These are phyloP conservation scores for Lasiodiplodia sp. DNA, from an alignment of 2,329 filamentous ascomycete genomes.

Conservation along the genomic window DNA sequence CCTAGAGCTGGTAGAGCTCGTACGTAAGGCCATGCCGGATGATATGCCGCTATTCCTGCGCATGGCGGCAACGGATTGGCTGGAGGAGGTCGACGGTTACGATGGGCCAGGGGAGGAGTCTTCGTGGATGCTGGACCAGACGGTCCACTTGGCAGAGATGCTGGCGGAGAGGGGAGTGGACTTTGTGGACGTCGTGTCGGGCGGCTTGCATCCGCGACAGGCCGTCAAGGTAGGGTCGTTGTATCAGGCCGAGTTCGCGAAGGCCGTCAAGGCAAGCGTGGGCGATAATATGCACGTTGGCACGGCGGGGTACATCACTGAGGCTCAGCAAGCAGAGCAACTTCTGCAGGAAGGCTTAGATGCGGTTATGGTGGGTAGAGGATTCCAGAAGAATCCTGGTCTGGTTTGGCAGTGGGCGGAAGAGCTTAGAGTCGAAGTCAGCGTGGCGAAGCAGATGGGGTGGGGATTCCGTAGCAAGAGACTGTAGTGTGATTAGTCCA, in stretches of 20 bases:
- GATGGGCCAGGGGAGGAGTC: constrained; percentile 54
- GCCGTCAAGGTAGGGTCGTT: constrained; percentile 67
- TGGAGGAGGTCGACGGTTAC: constrained; percentile 62
- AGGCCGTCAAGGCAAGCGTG: constrained; percentile 74
- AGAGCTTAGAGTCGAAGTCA: constrained; percentile 72
- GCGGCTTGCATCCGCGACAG: constrained; percentile 71
- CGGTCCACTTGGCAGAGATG: constrained; percentile 67
- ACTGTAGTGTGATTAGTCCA: no score
- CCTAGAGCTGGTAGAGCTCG: constrained; percentile 70
- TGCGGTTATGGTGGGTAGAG: constrained; percentile 74
- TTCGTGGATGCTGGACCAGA: constrained; percentile 71
- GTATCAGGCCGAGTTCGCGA: constrained; percentile 79
- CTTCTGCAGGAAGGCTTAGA: constrained; percentile 66
- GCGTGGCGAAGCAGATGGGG: constrained; percentile 75
- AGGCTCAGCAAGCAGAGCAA: constrained; percentile 72
- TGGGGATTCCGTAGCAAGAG: constrained; percentile 57
- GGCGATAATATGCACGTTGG: constrained; percentile 74
- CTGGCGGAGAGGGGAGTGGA: constrained; percentile 80
- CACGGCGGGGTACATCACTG: constrained; percentile 76
- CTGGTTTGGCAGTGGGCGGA: constrained; percentile 77
- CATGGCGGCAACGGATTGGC: constrained; percentile 75
- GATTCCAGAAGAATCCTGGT: constrained; percentile 83
- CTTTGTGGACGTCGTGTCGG: constrained; percentile 81
- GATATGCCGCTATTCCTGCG: constrained; percentile 76
- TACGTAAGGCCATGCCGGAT: constrained; percentile 68